These are phyloP conservation scores for Nannizzia gypsea DNA, from an alignment of 2,329 filamentous ascomycete genomes.

Conservation along the genomic window DNA sequence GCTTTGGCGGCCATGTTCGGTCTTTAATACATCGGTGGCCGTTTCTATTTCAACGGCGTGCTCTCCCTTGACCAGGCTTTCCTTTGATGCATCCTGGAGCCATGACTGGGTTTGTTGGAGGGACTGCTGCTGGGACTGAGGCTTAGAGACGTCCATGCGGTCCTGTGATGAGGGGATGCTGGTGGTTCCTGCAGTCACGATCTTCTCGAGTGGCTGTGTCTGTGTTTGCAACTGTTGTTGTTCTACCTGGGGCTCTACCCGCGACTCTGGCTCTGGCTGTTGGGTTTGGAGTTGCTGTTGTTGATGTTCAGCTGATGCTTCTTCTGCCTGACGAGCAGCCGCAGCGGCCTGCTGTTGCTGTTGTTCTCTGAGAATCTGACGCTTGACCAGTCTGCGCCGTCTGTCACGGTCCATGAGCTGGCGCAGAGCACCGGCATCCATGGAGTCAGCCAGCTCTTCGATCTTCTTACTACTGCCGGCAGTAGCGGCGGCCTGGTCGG, in stretches of 20 bases:
- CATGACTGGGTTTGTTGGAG: constrained; percentile 19
- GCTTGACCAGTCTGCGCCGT: constrained; percentile 41
- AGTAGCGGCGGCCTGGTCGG: constrained; percentile 39
- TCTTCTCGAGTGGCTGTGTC: too few relatives aligned
- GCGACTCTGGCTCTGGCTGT: not conserved
- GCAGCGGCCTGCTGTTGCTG: not conserved
- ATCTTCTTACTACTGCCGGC: constrained; percentile 53
- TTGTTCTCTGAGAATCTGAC: constrained; percentile 2
- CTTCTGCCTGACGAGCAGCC: not conserved
- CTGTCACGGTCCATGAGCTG: constrained; percentile 87
- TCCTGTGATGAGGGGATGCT: not conserved
- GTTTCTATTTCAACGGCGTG: not conserved
- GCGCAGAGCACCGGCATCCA: constrained; percentile 72
- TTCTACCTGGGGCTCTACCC: too few relatives aligned
- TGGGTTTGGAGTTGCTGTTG: not conserved
- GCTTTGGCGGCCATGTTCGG: too few relatives aligned
- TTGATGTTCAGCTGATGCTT: not conserved
- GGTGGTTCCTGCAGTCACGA: not conserved
- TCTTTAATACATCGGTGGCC: too few relatives aligned
- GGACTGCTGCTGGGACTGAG: too few relatives aligned
- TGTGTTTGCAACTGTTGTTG: too few relatives aligned
- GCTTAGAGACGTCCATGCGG: constrained; percentile 1
- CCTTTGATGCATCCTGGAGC: constrained; percentile 25
- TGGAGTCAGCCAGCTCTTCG: constrained; percentile 63
- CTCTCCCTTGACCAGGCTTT: constrained; percentile 17